phyloP scores from a whole-genome alignment of 1,284 basidiomycete species.

The Apiotrichum laibachii region DNA sequence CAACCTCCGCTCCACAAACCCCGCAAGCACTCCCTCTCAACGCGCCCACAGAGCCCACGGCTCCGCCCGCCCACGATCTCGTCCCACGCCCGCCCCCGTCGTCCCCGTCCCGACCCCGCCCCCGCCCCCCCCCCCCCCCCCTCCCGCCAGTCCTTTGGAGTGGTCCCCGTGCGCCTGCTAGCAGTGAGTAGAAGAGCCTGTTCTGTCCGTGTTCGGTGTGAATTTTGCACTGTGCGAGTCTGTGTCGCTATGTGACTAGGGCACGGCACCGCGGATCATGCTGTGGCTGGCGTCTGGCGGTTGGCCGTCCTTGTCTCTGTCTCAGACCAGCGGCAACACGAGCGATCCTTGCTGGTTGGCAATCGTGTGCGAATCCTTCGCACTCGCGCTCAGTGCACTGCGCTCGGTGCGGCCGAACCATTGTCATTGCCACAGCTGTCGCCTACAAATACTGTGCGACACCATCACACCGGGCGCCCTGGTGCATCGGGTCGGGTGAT shows the following conservation, averaged over 20 bases:
- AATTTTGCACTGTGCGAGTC: background rate
- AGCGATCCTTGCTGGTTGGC: too few relatives aligned
- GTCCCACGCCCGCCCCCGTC: slow-evolving; percentile 10
- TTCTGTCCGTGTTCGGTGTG: background rate
- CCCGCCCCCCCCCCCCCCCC: background rate
- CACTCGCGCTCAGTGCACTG: too few relatives aligned
- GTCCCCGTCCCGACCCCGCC: background rate
- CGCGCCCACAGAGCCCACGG: slow-evolving; percentile 15
- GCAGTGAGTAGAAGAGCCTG: slow-evolving; percentile 7
- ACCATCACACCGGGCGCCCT: too few relatives aligned
- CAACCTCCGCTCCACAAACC: background rate
- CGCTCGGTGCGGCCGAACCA: too few relatives aligned
- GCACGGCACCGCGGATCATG: too few relatives aligned
- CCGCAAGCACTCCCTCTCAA: background rate
- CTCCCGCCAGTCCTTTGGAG: background rate
- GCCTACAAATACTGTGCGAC: too few relatives aligned
- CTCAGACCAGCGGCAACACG: too few relatives aligned
- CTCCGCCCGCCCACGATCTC: slow-evolving; percentile 17
- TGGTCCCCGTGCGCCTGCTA: slow-evolving; percentile 1
- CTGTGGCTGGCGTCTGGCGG: too few relatives aligned
- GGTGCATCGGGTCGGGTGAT: too few relatives aligned
- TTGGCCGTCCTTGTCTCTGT: too few relatives aligned
- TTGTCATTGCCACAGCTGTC: background rate
- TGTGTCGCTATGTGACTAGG: background rate
- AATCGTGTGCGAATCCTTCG: too few relatives aligned